These are phyloP conservation scores for Fusarium sp. DNA, from an alignment of 2,329 filamentous ascomycete species.

Conservation along the genomic window DNA sequence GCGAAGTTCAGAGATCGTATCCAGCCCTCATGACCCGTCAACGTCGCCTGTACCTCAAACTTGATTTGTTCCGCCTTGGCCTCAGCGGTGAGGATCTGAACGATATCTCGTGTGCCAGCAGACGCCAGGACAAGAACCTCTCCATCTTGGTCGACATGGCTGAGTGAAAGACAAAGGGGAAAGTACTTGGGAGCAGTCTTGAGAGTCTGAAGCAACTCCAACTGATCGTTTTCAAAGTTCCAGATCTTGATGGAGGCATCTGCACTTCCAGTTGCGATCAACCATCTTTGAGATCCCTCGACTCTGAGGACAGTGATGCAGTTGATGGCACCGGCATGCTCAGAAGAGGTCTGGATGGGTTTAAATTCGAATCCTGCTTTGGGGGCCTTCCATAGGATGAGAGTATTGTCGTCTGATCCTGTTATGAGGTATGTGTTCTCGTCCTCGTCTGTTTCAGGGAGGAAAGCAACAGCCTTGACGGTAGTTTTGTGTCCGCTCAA, in stretches of 20 bases:
- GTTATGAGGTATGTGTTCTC: slow-evolving; percentile 70
- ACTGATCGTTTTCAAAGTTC: slow-evolving; percentile 62
- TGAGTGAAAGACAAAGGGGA: slow-evolving; percentile 77
- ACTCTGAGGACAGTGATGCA: slow-evolving; percentile 60
- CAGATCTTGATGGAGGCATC: slow-evolving; percentile 78
- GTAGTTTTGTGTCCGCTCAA: slow-evolving; percentile 78
- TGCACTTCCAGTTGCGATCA: slow-evolving; percentile 80
- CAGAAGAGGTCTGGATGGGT: slow-evolving; percentile 61
- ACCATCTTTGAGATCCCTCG: slow-evolving; percentile 46
- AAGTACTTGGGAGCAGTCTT: slow-evolving; percentile 79
- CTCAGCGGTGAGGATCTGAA: slow-evolving; percentile 78
- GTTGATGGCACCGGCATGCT: slow-evolving; percentile 80
- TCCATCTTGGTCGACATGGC: slow-evolving; percentile 60
- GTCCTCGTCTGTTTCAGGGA: slow-evolving; percentile 59
- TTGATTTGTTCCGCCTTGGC: slow-evolving; percentile 49
- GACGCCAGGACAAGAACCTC: slow-evolving; percentile 74
- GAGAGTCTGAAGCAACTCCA: slow-evolving; percentile 72
- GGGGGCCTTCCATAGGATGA: slow-evolving; percentile 72
- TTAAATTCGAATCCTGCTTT: slow-evolving; percentile 44
- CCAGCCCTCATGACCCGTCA: slow-evolving; percentile 94
- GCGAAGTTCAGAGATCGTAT: slow-evolving; percentile 84
- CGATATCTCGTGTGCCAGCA: slow-evolving; percentile 81
- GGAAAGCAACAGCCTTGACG: slow-evolving; percentile 85
- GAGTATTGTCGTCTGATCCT: slow-evolving; percentile 79
- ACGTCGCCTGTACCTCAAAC: slow-evolving; percentile 76